phyloP scores from a whole-genome alignment of 805 yeast genomes.

The Nakazawaea anatomiae region DNA sequence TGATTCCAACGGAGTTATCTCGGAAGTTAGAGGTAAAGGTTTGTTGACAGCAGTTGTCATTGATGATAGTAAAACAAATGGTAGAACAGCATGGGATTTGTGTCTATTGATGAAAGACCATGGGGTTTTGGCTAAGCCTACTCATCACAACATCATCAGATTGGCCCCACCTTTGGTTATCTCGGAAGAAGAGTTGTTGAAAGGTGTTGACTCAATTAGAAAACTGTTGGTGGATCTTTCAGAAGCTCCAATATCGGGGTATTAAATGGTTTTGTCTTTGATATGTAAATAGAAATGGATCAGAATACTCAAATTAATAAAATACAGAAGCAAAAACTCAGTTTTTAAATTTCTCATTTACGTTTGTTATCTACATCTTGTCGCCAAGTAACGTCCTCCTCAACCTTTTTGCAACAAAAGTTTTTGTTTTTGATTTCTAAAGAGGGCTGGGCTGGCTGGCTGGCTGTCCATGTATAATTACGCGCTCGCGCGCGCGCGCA shows the following conservation, averaged over 20 bases:
- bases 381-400: too few relatives aligned
- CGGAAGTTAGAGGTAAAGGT: conserved; percentile 78
- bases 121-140: conserved; percentile 93
- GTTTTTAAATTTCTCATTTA: too few relatives aligned
- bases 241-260: conserved; percentile 41
- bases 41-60: conserved; percentile 87
- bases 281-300: not conserved
- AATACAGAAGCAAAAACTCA: too few relatives aligned
- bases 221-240: conserved; percentile 52
- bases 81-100: conserved; percentile 94
- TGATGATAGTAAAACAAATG: conserved; percentile 76
- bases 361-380: too few relatives aligned
- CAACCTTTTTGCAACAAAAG: too few relatives aligned
- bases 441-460: too few relatives aligned
- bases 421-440: too few relatives aligned
- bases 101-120: conserved; percentile 82
- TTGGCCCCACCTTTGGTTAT: conserved; percentile 95
- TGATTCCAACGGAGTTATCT: conserved; percentile 46
- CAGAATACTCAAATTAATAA: too few relatives aligned
- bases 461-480: too few relatives aligned
- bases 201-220: conserved; percentile 74
- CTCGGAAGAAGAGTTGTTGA: conserved; percentile 75
- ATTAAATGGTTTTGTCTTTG: conserved; percentile 15
- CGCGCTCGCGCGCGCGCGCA: too few relatives aligned
- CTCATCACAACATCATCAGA: conserved; percentile 93